Evolutionary conservation across 441 rosid species (phyloP).

Genomic region (Croton setiger): DNA sequence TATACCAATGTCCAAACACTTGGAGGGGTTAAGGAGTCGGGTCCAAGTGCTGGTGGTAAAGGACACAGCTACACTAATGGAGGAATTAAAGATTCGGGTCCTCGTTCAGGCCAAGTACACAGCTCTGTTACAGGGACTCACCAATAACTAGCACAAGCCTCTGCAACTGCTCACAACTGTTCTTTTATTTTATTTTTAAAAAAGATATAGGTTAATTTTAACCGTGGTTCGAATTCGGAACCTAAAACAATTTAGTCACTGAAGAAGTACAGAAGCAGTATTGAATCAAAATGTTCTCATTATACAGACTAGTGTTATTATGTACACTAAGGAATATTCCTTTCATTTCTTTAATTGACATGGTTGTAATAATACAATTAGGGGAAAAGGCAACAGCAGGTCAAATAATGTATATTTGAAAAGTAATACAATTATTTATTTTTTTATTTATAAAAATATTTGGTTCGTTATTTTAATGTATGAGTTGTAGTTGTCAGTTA

Average conservation of each 20-base stretch:
- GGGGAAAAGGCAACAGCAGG: not conserved
- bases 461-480: no score
- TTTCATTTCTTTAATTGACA: not conserved
- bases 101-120: no score
- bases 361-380: not conserved
- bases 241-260: not conserved
- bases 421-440: not conserved
- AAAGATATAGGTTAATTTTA: not conserved
- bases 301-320: not conserved
- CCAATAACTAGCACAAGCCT: not conserved
- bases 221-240: no score
- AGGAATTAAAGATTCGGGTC: no score
- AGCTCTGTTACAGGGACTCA: no score
- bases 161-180: not conserved
- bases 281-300: not conserved
- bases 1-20: slow-evolving; percentile 9
- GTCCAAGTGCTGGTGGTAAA: slow-evolving; percentile 20
- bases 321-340: not conserved
- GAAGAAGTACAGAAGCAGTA: no score
- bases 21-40: slow-evolving; percentile 38
- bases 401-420: not conserved
- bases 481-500: no score
- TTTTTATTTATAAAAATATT: no score
- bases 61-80: no score
- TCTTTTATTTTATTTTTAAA: not conserved